These are phyloP conservation scores for Phytophthora tentaculata DNA, from an alignment of 352 stramenopile species.

Conservation along the genomic window DNA sequence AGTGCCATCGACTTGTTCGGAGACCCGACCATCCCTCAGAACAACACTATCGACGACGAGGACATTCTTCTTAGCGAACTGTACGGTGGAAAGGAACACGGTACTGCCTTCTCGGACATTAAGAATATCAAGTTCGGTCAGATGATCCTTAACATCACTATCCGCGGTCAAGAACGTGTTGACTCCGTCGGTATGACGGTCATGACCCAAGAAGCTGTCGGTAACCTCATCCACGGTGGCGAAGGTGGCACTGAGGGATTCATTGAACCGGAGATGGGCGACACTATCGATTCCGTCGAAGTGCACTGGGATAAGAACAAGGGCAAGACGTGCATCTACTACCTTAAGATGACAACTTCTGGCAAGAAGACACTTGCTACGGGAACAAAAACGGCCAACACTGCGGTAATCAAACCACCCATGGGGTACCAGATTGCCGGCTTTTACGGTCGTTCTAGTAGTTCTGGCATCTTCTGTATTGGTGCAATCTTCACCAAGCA, in stretches of 20 bases:
- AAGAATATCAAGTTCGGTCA: conserved; percentile 34
- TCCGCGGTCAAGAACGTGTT: conserved; percentile 25
- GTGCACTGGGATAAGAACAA: conserved; percentile 37
- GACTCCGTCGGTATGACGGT: conserved; percentile 21
- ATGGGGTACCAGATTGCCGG: conserved; percentile 27
- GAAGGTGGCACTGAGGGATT: conserved; percentile 20
- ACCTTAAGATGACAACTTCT: conserved; percentile 17
- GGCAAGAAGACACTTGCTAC: conserved; percentile 16
- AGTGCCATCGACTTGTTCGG: conserved; percentile 22
- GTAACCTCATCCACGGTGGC: conserved; percentile 30
- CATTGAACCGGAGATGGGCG: conserved; percentile 18
- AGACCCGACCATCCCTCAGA: conserved; percentile 20
- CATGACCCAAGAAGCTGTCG: conserved; percentile 19
- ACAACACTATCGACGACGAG: conserved; percentile 31
- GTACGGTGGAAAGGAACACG: conserved; percentile 28
- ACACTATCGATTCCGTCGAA: conserved; percentile 23
- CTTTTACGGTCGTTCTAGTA: conserved; percentile 24
- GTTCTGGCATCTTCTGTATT: conserved; percentile 20
- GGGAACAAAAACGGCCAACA: conserved; percentile 27
- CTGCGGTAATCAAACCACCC: conserved; percentile 12
- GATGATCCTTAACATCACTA: conserved; percentile 31
- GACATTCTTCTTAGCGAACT: conserved; percentile 24
- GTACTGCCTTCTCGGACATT: conserved; percentile 35
- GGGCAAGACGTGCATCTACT: conserved; percentile 35
- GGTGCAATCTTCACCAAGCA: conserved; percentile 28